Percentiles rank a stretch among this genome's conserved stretches.
These are phyloP conservation scores for Microcyclosporella mali DNA, from an alignment of 2,329 filamentous ascomycete genomes.

Conservation along the genomic window DNA sequence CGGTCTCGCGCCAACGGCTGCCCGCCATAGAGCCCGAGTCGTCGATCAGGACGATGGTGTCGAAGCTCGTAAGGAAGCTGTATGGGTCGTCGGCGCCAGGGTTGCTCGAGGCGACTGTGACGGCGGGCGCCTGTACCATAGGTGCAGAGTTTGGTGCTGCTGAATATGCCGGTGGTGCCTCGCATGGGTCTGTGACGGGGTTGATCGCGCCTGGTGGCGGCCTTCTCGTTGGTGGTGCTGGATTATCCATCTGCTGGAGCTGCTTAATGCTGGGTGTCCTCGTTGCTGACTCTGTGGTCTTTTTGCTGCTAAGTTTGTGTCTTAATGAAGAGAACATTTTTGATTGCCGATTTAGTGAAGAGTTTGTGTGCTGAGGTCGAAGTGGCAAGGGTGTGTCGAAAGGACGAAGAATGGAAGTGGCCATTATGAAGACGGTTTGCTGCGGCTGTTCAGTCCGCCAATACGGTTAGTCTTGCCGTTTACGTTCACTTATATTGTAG, in stretches of 20 bases:
- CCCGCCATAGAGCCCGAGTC: conserved; percentile 85
- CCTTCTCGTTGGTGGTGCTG: conserved; percentile 17
- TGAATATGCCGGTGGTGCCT: conserved; percentile 35
- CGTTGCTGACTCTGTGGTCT: background rate
- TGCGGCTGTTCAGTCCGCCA: background rate
- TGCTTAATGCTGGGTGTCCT: conserved; percentile 9
- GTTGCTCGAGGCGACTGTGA: conserved; percentile 22
- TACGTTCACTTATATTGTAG: too few species aligned
- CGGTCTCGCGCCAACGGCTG: conserved; percentile 68
- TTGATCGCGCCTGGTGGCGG: conserved; percentile 12
- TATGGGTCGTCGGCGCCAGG: conserved; percentile 57
- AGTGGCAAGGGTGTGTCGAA: conserved; percentile 5
- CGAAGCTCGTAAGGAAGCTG: conserved; percentile 70
- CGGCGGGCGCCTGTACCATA: conserved; percentile 1
- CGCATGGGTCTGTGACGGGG: conserved; percentile 9
- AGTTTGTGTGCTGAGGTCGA: conserved; percentile 12
- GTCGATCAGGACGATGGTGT: conserved; percentile 86
- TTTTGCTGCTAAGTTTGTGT: conserved; percentile 13
- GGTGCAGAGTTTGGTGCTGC: conserved; percentile 38
- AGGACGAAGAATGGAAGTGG: conserved; percentile 2
- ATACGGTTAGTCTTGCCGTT: background rate
- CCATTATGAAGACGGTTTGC: background rate
- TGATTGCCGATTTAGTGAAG: conserved; percentile 12
- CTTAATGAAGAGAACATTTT: conserved; percentile 21
- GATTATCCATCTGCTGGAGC: conserved; percentile 13